Percentiles rank a stretch among this genome's conserved stretches.
Evolutionary conservation across 108 stramenopile species (phyloP).

Genomic region (Epithemia pelagica): DNA sequence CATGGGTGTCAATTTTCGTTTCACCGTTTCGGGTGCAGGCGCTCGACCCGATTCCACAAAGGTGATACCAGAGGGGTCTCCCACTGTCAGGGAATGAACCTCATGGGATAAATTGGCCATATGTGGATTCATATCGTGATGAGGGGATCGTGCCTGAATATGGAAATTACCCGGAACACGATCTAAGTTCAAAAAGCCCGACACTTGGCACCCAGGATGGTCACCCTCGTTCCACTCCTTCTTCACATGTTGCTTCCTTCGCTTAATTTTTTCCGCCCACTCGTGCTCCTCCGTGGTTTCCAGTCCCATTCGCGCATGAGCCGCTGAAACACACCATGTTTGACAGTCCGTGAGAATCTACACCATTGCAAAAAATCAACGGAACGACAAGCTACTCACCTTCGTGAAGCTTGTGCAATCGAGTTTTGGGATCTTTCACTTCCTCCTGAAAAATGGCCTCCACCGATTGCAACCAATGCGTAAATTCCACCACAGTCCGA

Average conservation of each 20-base stretch:
- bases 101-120: constrained; percentile 88
- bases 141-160: constrained; percentile 72
- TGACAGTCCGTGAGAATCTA: background rate
- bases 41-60: constrained; percentile 2
- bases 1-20: constrained; percentile 48
- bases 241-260: constrained; percentile 17
- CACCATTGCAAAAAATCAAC: background rate
- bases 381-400: background rate
- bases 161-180: constrained; percentile 94
- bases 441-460: constrained; percentile 43
- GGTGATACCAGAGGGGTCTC: constrained; percentile 18
- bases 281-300: constrained; percentile 32
- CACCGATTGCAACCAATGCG: constrained; percentile 44
- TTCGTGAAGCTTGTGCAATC: constrained; percentile 8
- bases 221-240: constrained; percentile 41
- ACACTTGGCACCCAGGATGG: constrained; percentile 78
- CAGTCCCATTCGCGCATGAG: constrained; percentile 21
- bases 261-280: constrained; percentile 46
- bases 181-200: constrained; percentile 71
- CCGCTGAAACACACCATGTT: constrained; percentile 3
- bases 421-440: constrained; percentile 12
- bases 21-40: constrained; percentile 15
- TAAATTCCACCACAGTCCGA: constrained; percentile 74
- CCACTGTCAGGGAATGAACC: constrained; percentile 83
- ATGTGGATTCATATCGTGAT: constrained; percentile 79